phyloP scores from a whole-genome alignment of 2,329 filamentous ascomycete species.

The Botrytis elliptica region DNA sequence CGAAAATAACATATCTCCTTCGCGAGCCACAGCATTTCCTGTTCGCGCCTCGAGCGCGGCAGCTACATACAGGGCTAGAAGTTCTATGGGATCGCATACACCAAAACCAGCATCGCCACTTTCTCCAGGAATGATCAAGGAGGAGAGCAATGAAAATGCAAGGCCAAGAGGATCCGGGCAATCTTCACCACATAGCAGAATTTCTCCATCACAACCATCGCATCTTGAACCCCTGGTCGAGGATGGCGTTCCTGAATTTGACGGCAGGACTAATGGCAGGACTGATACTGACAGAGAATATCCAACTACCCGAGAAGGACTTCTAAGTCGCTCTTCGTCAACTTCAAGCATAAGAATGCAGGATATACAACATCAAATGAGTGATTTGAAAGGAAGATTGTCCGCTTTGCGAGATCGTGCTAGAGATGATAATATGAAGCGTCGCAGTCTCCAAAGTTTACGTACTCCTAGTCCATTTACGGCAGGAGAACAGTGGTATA shows the following conservation, averaged over 20 bases:
- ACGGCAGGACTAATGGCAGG: constrained; percentile 29
- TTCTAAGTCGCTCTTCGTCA: constrained; percentile 37
- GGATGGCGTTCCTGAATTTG: constrained; percentile 43
- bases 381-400: constrained; percentile 65
- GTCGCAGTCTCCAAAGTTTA: constrained; percentile 61
- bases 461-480: constrained; percentile 53
- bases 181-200: constrained; percentile 29
- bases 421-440: constrained; percentile 61
- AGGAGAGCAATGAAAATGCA: constrained; percentile 21
- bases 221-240: constrained; percentile 55
- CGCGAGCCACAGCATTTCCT: constrained; percentile 45
- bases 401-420: constrained; percentile 63
- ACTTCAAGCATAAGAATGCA: constrained; percentile 47
- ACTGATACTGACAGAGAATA: constrained; percentile 32
- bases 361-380: constrained; percentile 65
- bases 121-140: constrained; percentile 24
- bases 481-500: constrained; percentile 40
- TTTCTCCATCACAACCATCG: constrained; percentile 33
- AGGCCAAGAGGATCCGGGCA: constrained; percentile 16
- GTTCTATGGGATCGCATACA: constrained; percentile 32
- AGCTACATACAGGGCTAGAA: constrained; percentile 46
- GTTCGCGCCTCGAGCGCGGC: constrained; percentile 65
- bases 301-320: constrained; percentile 26
- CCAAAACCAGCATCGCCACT: constrained; percentile 19
- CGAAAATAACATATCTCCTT: constrained; percentile 53